A percentile compares a stretch with the other conserved stretches of the same genome.
Evolutionary conservation across 306 rosid species (phyloP).

Genomic region (Styphnolobium japonicum): DNA sequence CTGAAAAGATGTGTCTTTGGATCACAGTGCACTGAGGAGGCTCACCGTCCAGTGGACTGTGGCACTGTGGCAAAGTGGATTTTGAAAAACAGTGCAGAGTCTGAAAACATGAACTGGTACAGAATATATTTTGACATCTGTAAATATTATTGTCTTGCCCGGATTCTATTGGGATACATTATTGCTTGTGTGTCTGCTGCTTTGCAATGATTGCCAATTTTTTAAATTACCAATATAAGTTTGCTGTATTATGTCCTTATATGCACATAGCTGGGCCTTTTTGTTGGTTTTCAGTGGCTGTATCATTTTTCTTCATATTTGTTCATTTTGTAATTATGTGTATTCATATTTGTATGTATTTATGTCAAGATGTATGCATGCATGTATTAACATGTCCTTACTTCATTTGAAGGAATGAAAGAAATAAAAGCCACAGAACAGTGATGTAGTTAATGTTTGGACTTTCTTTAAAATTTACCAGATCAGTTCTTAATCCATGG

Average conservation of each 20-base stretch:
- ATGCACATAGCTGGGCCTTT: too few relatives aligned
- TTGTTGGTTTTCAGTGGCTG: not conserved
- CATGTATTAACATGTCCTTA: not conserved
- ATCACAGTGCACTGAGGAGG: constrained; percentile 87
- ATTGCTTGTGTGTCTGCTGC: not conserved
- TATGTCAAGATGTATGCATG: not conserved
- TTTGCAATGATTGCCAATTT: not conserved
- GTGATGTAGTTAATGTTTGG: not conserved
- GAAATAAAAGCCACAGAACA: not conserved
- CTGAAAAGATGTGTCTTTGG: constrained; percentile 5
- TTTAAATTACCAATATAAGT: not conserved
- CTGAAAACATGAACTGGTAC: constrained; percentile 93
- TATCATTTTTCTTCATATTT: not conserved
- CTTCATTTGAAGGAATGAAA: not conserved
- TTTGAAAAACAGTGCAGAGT: constrained; percentile 93
- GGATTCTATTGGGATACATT: not conserved
- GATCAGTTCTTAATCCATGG: not conserved
- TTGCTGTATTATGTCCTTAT: not conserved
- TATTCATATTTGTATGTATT: not conserved
- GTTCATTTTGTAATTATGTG: too few relatives aligned
- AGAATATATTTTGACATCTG: constrained; percentile 7
- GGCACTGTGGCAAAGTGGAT: constrained; percentile 94
- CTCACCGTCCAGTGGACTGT: constrained; percentile 96
- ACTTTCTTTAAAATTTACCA: not conserved
- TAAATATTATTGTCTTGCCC: constrained; percentile 4